Conservation (phyloP, 2,329 filamentous ascomycete species). For the Talaromyces sp. region DNA sequence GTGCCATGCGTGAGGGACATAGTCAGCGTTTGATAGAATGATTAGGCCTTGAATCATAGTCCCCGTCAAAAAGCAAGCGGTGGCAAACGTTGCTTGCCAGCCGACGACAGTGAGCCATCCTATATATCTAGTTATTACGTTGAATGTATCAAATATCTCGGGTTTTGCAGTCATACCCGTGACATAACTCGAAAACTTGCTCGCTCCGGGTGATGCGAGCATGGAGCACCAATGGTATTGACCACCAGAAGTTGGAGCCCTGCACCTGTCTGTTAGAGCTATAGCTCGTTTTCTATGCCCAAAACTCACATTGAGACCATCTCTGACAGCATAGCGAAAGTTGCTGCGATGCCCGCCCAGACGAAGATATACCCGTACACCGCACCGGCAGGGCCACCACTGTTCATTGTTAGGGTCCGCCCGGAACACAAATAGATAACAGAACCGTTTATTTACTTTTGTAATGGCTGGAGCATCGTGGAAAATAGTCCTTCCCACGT, state of each 20-base stretch:
- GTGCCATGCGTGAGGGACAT: slow-evolving; percentile 22
- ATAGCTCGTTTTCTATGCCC: background rate
- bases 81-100: slow-evolving; percentile 24
- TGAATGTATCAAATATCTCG: background rate
- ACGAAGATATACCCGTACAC: slow-evolving; percentile 8
- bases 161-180: background rate
- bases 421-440: background rate
- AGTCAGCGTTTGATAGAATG: slow-evolving; percentile 16
- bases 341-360: slow-evolving; percentile 5
- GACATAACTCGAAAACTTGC: slow-evolving; percentile 9
- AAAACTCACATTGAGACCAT: slow-evolving; percentile 7
- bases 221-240: slow-evolving; percentile 11
- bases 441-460: background rate
- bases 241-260: slow-evolving; percentile 8
- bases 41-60: slow-evolving; percentile 24
- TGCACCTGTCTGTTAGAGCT: background rate
- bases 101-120: slow-evolving; percentile 15
- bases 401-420: background rate
- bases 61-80: slow-evolving; percentile 24
- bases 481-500: slow-evolving; percentile 6
- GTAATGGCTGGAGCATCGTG: too few relatives aligned
- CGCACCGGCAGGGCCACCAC: slow-evolving; percentile 6
- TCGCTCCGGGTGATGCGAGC: slow-evolving; percentile 1
- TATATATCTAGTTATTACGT: background rate
- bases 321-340: slow-evolving; percentile 3